These are phyloP conservation scores for Aspergillus bertholletiae DNA, from an alignment of 495 filamentous ascomycete genomes.

Conservation along the genomic window DNA sequence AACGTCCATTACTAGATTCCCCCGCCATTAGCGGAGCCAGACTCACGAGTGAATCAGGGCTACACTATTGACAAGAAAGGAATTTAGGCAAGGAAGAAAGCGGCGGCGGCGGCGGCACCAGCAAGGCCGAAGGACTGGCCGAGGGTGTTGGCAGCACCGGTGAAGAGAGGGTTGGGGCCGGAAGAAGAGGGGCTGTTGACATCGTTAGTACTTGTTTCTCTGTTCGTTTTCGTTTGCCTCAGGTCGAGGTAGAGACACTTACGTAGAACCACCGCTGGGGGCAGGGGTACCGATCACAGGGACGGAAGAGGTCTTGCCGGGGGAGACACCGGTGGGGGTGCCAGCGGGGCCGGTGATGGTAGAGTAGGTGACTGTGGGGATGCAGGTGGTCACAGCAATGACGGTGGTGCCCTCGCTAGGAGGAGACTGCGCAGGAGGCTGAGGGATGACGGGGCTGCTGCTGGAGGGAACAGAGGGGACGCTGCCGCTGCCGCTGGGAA, in stretches of 20 bases:
- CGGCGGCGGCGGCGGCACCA: conserved; percentile 46
- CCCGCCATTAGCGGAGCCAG: conserved; percentile 9
- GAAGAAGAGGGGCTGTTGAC: conserved; percentile 26
- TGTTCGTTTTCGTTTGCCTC: too few species aligned
- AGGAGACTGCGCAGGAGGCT: conserved; percentile 4
- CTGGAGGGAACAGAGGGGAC: conserved; percentile 18
- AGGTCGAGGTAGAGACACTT: too few species aligned
- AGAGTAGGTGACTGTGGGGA: conserved; percentile 42
- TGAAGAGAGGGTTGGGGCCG: conserved; percentile 37
- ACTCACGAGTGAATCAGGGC: conserved; percentile 16
- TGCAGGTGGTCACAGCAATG: conserved; percentile 39
- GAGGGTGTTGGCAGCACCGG: conserved; percentile 46
- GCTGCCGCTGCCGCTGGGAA: conserved; percentile 11
- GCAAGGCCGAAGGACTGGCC: conserved; percentile 47
- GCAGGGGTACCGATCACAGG: conserved; percentile 24
- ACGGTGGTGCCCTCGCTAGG: conserved; percentile 21
- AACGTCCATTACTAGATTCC: background rate
- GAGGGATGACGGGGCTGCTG: conserved; percentile 9
- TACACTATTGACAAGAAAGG: conserved; percentile 29
- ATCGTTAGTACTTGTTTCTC: conserved; percentile 12
- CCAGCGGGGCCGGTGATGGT: conserved; percentile 25
- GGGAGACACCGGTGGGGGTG: conserved; percentile 21
- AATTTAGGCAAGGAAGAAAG: conserved; percentile 53
- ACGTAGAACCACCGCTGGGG: conserved; percentile 26
- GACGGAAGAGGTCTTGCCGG: conserved; percentile 20